Base-by-base conservation (phyloP, 1,284 basidiomycete species). In the Ceratobasidium sp. region DNA sequence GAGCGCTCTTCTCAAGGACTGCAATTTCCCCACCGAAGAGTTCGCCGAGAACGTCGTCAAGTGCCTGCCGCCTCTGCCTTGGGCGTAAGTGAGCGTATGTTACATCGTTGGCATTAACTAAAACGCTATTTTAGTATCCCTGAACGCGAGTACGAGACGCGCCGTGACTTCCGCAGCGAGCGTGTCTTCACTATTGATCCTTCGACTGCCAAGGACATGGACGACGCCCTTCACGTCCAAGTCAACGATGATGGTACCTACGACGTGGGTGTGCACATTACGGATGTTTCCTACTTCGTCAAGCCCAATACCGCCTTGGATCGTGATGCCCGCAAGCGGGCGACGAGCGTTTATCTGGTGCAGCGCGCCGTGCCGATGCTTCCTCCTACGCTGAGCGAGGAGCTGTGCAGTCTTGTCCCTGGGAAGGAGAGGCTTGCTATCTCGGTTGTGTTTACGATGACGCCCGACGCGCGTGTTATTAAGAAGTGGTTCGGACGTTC, bases 341-440 rank as follows among this genome's bases (percentile, higher is more conserved):
- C 96, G 33, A 99, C 97, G 1, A 96, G 94, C 79, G 98, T 99
- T 64, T 98, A 98, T 81, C 91, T 99, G 53, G 91, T 99, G 51
- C 97, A 99, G 82, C 91, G 96, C 57, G 91, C 93, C 36, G 96
- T 99, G 11, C 96, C 97, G 0, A 99, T 99, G 97, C 87, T 99
- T 6, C 97, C 97, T 0, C 95, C 96, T 31, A 87, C 91, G 11
- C 86, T 99, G 50, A 94, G 92, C 80, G 96, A 98, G 82, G 90
- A 97, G 80, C 87, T 97, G 27, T 99, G 98, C 86, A 97, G 94
- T 84, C 88, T 99, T 66, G 88, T 91, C 56, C 95, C 96, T 6
- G 92, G 91, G 19, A 87, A 91, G 77, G 97, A 99, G 77, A 91
- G 97, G 74, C 88, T 99, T 57, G 89, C 96, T 1, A 98, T 98